These are phyloP conservation scores for Chiua virens DNA, from an alignment of 768 basidiomycete genomes.

Conservation along the genomic window DNA sequence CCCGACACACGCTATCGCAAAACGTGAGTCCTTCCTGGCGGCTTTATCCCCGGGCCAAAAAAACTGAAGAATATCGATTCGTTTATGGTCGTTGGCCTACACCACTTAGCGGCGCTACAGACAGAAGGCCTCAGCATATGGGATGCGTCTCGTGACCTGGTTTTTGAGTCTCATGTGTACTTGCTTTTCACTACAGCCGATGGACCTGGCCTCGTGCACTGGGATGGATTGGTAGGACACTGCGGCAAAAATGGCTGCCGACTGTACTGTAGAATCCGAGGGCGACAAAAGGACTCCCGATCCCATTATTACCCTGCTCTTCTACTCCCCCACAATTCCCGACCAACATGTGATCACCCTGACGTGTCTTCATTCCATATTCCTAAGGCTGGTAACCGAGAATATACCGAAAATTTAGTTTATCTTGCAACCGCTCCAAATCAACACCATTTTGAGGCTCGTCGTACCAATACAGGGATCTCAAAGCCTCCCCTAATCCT, in stretches of 20 bases:
- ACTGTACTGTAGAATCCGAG: background rate
- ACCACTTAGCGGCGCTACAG: background rate
- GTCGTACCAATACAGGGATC: background rate
- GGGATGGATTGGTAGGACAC: slow-evolving; percentile 1
- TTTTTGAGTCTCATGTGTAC: background rate
- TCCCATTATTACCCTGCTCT: background rate
- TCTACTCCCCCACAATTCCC: background rate
- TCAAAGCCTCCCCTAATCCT: background rate
- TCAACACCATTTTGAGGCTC: background rate
- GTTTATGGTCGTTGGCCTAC: background rate
- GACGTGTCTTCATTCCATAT: background rate
- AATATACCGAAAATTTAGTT: background rate
- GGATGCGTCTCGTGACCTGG: background rate
- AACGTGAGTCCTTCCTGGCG: background rate
- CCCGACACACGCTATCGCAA: background rate
- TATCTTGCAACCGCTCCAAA: background rate
- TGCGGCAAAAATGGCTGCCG: background rate
- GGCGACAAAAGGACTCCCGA: background rate
- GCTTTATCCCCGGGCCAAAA: background rate
- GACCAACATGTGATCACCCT: background rate
- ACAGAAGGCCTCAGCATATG: background rate
- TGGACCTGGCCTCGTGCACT: background rate
- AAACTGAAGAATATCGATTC: background rate
- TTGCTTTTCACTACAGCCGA: background rate
- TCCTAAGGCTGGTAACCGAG: background rate